These are phyloP conservation scores for Quercus tomentella DNA, from an alignment of 331 rosid genomes.

Conservation along the genomic window DNA sequence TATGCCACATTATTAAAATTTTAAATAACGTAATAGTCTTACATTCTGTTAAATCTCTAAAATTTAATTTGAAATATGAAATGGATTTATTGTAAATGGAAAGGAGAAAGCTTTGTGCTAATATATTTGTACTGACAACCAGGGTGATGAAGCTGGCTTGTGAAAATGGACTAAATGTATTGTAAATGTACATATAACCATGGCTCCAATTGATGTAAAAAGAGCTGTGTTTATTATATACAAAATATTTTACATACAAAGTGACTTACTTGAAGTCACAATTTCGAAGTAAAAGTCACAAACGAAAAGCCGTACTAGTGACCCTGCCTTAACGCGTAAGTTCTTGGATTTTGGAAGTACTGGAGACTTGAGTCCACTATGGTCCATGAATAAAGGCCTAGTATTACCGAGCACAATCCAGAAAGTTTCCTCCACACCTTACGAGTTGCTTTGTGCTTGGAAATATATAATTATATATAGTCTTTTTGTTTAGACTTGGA, in stretches of 20 bases:
- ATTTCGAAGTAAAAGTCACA: not conserved
- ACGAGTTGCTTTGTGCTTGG: not conserved
- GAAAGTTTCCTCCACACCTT: not conserved
- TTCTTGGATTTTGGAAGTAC: not conserved
- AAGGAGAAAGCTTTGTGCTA: not conserved
- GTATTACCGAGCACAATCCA: not conserved
- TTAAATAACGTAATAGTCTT: too few species aligned
- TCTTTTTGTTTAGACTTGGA: not conserved
- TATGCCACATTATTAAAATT: too few species aligned
- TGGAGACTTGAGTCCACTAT: not conserved
- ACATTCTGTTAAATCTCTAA: too few species aligned
- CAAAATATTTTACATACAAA: too few species aligned
- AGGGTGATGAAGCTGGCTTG: not conserved
- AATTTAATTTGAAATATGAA: too few species aligned
- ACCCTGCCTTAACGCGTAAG: not conserved
- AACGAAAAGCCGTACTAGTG: not conserved
- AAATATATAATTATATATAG: too few species aligned
- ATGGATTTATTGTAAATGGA: too few species aligned
- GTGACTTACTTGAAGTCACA: not conserved
- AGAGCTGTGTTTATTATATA: too few species aligned
- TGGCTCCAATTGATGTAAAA: not conserved
- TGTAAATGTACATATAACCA: not conserved
- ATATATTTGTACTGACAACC: not conserved
- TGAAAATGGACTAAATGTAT: not conserved
- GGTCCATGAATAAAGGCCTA: not conserved